Percentiles rank a stretch among this genome's conserved stretches.
These are phyloP conservation scores for Globisporangium mamillatum DNA, from an alignment of 352 stramenopile genomes.

Conservation along the genomic window DNA sequence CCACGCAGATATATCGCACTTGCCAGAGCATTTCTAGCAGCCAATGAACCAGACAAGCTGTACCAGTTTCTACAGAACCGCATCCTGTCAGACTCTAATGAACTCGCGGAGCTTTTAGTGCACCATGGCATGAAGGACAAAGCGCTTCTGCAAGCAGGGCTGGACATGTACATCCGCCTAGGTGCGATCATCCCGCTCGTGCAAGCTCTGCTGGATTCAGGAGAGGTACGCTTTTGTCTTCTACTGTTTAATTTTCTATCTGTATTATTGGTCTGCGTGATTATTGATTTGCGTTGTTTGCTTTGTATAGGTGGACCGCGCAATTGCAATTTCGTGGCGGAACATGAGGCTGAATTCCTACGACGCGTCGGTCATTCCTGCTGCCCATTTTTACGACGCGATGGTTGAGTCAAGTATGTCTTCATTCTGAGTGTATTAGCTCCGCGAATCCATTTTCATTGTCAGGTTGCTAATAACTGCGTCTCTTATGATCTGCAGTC, in stretches of 20 bases:
- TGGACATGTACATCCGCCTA: conserved; percentile 71
- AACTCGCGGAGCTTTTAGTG: conserved; percentile 56
- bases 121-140: conserved; percentile 20
- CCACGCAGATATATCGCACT: conserved; percentile 49
- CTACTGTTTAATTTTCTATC: background rate
- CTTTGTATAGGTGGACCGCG: conserved; percentile 30
- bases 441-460: background rate
- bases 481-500: conserved; percentile 20
- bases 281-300: background rate
- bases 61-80: conserved; percentile 70
- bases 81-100: conserved; percentile 49
- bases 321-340: conserved; percentile 46
- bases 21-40: conserved; percentile 46
- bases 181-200: conserved; percentile 44
- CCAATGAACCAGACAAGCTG: conserved; percentile 42
- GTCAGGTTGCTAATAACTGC: background rate
- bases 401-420: conserved; percentile 30
- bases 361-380: conserved; percentile 38
- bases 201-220: conserved; percentile 41
- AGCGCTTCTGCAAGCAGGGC: conserved; percentile 47
- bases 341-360: conserved; percentile 38
- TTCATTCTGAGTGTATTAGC: background rate
- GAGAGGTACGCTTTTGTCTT: conserved; percentile 30
- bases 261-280: background rate
- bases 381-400: conserved; percentile 45